Base-by-base conservation (phyloP, 441 rosid species). In the Adansonia grandidieri region DNA sequence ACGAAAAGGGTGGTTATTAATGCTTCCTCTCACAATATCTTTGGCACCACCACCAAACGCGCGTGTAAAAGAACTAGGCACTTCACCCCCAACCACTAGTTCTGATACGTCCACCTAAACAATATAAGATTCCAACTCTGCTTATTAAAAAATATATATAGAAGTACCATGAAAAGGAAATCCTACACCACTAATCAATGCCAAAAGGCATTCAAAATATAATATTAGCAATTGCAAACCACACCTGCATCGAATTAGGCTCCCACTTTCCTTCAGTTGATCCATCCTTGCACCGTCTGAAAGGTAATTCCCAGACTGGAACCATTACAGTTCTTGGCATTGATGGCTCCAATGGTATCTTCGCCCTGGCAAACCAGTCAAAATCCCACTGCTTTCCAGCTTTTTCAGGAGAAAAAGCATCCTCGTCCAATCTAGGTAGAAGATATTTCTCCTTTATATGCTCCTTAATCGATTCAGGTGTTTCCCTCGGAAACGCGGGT, bases 301-400 rank as follows among this genome's bases (percentile, higher is more conserved):
- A 96, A 32, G 99, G 99, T 68, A 89, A 82, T 82, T 96, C 98
- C 99, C 99, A 96, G 19, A 84, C 87, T 0, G 98, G 99, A 70
- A 89, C 90, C 58, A 94, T 88, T 72, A 90, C 89, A 24, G 92
- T 85, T 63, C 93, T 89, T 0, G 98, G 91, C 83, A 91, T 79
- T 14, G 98, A 88, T 37, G 95, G 98, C 74, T 94, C 93, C 70
- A 86, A 83, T 4, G 96, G 91, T 70, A 91, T 87, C 71, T 92
- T 91, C 50, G 88, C 97, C 89, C 82, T 89, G 28, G 87, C 88
- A 88, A 96, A 94, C 99, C 99, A 96, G 82, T 96, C 95, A 81
- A 94, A 94, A 74, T 93, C 93, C 99, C 99, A 96, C 80, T 92
- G 98, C 84, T 89, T 90, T 82, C 90, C 95, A 77, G 86, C 87